Evolutionary conservation across 163 green algal genomes (phyloP), one percentile per base, ranked within the genome.

Genomic region (Scenedesmus sp.): DNA sequence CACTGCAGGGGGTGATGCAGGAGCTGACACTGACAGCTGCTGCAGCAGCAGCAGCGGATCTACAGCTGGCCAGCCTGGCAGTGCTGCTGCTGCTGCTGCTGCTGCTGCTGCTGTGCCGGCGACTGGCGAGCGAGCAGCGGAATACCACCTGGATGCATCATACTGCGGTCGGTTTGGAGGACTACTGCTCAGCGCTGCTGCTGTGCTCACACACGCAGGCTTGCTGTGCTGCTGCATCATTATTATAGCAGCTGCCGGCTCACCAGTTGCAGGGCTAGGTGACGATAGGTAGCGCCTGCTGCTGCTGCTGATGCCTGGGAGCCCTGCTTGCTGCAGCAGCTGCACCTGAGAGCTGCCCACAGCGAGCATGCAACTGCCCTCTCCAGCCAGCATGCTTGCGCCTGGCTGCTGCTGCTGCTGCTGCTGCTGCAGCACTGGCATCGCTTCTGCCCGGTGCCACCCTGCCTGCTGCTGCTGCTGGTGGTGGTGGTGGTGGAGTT

Each of bases 61-160:
- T 67, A 13, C n/a, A 56, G 56, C 16, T 34, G 16, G 66, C 66
- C 66, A 76, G 70, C 18, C 3, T 56, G 20, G 23, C 23, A 56
- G 8, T 60, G 57, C 10, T 55, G 20, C 59, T 88, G 83, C 83
- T 88, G 83, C 83, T 59, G n/a, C 56, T 87, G 82, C 82, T 52
- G 73, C 20, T n/a, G 82, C 55, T 73, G 82, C 20, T 26, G 15
- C 3, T 55, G 20, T 9, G 82, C 16, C 66, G 26, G 66, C 66
- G 3, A 76, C 66, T 76, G 66, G 66, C 2, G 66, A 76, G 66
- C 66, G 66, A 76, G 66, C 66, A 26, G 2, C 18, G 18, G 66
- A 18, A 34, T 18, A 34, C 66, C 66, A 76, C 2, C 3, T 76
- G 18, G 26, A 6, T 9, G 7, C 18, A 26, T 34, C 26, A 7